Percentiles rank a stretch among this genome's conserved stretches.
phyloP scores from a whole-genome alignment of 1,284 basidiomycete species.

The Somion occarium region DNA sequence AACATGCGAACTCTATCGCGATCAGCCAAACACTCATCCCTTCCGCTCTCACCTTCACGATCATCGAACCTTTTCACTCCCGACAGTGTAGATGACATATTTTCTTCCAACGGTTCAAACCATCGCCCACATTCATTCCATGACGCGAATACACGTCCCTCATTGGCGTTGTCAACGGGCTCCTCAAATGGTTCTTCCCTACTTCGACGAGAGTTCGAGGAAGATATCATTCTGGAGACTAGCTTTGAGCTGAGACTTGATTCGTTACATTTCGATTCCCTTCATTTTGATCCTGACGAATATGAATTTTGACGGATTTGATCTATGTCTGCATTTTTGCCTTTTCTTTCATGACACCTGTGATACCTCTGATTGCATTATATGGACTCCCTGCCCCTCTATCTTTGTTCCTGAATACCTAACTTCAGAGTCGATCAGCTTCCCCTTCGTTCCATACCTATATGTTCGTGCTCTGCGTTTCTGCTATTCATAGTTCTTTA shows the following conservation, averaged over 20 bases:
- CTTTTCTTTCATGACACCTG: not conserved
- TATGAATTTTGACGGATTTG: not conserved
- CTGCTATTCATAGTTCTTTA: not conserved
- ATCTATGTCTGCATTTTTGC: not conserved
- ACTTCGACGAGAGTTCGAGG: not conserved
- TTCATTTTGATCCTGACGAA: slow-evolving; percentile 59
- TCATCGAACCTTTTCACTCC: slow-evolving; percentile 6
- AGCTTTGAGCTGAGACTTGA: slow-evolving; percentile 61
- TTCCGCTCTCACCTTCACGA: slow-evolving; percentile 6
- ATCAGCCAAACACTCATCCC: slow-evolving; percentile 6
- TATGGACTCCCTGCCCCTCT: not conserved
- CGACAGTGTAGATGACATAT: slow-evolving; percentile 1
- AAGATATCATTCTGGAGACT: slow-evolving; percentile 25
- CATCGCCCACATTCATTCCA: slow-evolving; percentile 13
- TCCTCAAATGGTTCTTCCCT: not conserved
- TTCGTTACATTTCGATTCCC: slow-evolving; percentile 62
- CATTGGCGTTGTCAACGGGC: not conserved
- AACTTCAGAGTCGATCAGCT: too few species aligned
- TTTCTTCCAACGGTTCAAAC: slow-evolving; percentile 3
- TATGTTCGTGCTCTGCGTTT: not conserved
- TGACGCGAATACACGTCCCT: slow-evolving; percentile 2
- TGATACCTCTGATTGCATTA: not conserved
- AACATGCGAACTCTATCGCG: slow-evolving; percentile 1
- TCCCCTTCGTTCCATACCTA: too few species aligned
- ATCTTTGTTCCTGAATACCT: not conserved